These are phyloP conservation scores for Hypericum androsaemum DNA, from an alignment of 345 rosid genomes.

Conservation along the genomic window DNA sequence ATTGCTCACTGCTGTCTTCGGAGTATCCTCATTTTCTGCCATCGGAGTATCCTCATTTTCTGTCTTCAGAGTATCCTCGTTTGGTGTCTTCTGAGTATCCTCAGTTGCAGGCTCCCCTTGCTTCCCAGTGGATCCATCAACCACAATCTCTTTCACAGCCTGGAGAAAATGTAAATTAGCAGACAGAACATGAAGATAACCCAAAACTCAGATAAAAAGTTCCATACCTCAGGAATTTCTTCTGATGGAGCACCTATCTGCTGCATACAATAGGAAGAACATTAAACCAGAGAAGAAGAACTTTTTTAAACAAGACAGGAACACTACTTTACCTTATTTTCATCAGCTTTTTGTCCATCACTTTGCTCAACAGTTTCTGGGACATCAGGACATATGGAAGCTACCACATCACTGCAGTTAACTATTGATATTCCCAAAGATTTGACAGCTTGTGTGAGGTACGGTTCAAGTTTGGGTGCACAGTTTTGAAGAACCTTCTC, in stretches of 20 bases:
- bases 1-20: conserved; percentile 56
- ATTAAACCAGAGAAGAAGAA: too few species aligned
- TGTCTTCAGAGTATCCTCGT: too few species aligned
- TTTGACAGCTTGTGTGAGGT: conserved; percentile 49
- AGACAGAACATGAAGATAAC: conserved; percentile 6
- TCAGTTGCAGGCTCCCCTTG: conserved; percentile 23
- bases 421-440: conserved; percentile 42
- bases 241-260: conserved; percentile 15
- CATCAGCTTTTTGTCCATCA: conserved; percentile 27
- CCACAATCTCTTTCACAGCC: conserved; percentile 36
- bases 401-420: conserved; percentile 50
- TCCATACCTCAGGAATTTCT: conserved; percentile 33
- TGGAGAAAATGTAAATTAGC: conserved; percentile 10
- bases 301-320: neutral
- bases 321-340: conserved; percentile 39
- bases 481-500: conserved; percentile 63
- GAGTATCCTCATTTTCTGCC: neutral
- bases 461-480: conserved; percentile 60
- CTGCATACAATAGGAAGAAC: neutral
- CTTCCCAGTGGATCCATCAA: conserved; percentile 34
- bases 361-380: conserved; percentile 30
- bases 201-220: neutral
- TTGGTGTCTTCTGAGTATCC: too few species aligned
- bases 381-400: conserved; percentile 53
- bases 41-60: too few species aligned